These are phyloP conservation scores for Pseudisothecium myosuroides DNA, from an alignment of 225 moss, liverwort and hornwort genomes.

Conservation along the genomic window DNA sequence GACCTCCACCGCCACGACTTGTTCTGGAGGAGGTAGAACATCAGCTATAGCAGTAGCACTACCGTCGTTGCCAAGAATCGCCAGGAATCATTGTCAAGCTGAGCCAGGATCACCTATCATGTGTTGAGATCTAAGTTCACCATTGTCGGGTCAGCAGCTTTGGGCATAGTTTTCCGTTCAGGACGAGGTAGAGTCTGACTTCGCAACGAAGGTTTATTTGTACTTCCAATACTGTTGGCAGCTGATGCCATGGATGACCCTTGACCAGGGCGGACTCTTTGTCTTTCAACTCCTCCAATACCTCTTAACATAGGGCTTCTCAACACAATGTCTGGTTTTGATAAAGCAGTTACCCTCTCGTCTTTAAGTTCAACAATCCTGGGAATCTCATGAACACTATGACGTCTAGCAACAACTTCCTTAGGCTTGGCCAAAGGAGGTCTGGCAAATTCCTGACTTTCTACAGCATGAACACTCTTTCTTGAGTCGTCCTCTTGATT, in stretches of 20 bases:
- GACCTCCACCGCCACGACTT: constrained; percentile 51
- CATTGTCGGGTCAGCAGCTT: not conserved
- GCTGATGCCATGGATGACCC: not conserved
- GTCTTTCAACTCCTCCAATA: constrained; percentile 10
- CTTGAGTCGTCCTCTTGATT: not conserved
- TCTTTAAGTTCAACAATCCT: not conserved
- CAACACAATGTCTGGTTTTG: constrained; percentile 28
- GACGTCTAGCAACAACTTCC: not conserved
- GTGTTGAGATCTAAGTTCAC: not conserved
- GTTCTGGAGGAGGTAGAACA: constrained; percentile 55
- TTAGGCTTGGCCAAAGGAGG: not conserved
- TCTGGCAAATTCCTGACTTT: constrained; percentile 8
- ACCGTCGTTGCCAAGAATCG: constrained; percentile 44
- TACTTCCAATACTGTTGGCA: not conserved
- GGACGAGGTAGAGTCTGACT: not conserved
- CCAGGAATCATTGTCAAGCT: constrained; percentile 17
- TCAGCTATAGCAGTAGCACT: constrained; percentile 54
- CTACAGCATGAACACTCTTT: not conserved
- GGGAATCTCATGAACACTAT: not conserved
- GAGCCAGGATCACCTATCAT: constrained; percentile 16
- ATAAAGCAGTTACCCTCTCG: not conserved
- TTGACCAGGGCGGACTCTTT: not conserved
- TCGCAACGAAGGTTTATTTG: not conserved
- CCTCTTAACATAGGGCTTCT: constrained; percentile 28
- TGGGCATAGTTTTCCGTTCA: not conserved